Percentiles rank a stretch among this genome's conserved stretches.
These are phyloP conservation scores for Aspergillus sparsus DNA, from an alignment of 495 filamentous ascomycete species.

Conservation along the genomic window DNA sequence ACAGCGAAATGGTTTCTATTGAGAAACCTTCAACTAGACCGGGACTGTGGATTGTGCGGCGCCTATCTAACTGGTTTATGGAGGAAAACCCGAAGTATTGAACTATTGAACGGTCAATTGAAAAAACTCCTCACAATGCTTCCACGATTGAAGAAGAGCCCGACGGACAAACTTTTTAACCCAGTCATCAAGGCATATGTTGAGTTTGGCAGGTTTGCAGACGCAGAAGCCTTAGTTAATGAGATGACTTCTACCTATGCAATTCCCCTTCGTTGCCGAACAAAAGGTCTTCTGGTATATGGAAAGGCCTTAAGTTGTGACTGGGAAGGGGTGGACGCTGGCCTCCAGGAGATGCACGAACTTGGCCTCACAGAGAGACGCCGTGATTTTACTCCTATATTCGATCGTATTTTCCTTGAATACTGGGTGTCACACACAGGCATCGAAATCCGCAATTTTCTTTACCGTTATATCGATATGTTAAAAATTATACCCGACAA, in stretches of 20 bases:
- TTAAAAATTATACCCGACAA: conserved; percentile 42
- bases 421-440: conserved; percentile 43
- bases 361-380: conserved; percentile 34
- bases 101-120: conserved; percentile 40
- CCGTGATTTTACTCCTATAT: conserved; percentile 33
- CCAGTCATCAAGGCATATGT: conserved; percentile 45
- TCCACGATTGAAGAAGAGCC: conserved; percentile 27
- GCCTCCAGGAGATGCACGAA: conserved; percentile 41
- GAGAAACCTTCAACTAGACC: conserved; percentile 34
- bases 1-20: conserved; percentile 41
- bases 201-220: conserved; percentile 38
- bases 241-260: conserved; percentile 37
- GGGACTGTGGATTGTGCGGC: conserved; percentile 40
- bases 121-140: conserved; percentile 32
- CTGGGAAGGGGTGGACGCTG: conserved; percentile 44
- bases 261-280: conserved; percentile 39
- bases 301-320: conserved; percentile 41
- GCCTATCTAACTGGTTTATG: conserved; percentile 45
- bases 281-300: conserved; percentile 41
- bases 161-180: conserved; percentile 47
- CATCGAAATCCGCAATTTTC: conserved; percentile 35
- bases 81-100: conserved; percentile 45
- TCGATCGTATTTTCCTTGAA: conserved; percentile 49
- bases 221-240: conserved; percentile 39
- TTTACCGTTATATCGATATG: conserved; percentile 37